phyloP scores from a whole-genome alignment of 495 filamentous ascomycete species.

The Neurospora sp. region DNA sequence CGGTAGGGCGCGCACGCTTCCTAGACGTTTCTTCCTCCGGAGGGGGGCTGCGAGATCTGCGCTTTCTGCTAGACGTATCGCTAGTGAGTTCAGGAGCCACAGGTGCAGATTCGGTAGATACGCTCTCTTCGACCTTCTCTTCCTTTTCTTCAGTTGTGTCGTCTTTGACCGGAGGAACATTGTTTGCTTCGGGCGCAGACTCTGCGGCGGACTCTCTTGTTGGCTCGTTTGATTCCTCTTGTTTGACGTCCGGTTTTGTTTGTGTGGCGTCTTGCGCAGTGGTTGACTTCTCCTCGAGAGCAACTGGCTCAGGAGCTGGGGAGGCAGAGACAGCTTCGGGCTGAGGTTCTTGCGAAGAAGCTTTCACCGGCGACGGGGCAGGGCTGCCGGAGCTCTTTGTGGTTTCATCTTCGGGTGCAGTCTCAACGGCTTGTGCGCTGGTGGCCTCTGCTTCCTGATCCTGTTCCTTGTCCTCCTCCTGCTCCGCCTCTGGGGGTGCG shows the following conservation, averaged over 20 bases:
- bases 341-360: constrained; percentile 1
- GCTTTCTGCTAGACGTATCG: constrained; percentile 63
- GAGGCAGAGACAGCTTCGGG: neutral
- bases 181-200: neutral
- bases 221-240: neutral
- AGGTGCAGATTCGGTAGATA: constrained; percentile 1
- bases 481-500: neutral
- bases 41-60: constrained; percentile 59
- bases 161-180: neutral
- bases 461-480: neutral
- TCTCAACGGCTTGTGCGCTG: constrained; percentile 10
- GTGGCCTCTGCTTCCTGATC: constrained; percentile 2
- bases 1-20: constrained; percentile 33
- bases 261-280: neutral
- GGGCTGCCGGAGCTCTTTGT: constrained; percentile 5
- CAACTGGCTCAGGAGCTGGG: neutral
- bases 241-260: neutral
- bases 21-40: constrained; percentile 33
- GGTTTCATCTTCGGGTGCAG: constrained; percentile 3
- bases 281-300: neutral
- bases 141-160: neutral
- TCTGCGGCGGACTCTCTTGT: neutral
- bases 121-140: neutral
- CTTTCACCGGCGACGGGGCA: constrained; percentile 6
- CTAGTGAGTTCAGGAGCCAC: constrained; percentile 28